Base-by-base conservation (phyloP, 495 filamentous ascomycete species). In the Penicillium tannophilum region DNA sequence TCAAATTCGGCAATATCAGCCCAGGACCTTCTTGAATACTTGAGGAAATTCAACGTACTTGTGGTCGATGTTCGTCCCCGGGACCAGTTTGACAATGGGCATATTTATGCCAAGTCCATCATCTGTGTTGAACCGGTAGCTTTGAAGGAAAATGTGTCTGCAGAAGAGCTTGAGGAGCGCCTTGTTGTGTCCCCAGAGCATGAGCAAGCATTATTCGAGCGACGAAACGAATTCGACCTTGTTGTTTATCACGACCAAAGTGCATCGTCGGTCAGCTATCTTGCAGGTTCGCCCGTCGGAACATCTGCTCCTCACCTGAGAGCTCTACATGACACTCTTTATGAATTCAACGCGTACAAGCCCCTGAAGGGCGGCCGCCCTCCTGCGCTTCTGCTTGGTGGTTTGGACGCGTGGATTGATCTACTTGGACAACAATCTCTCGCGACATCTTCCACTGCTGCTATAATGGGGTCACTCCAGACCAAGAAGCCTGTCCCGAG, bases 91-190 rank as follows among this genome's bases (percentile, higher is more conserved):
- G 92, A 97, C 62, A 76, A 83, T 39, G 94, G 94, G 1, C 95
- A 99, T 64, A 91, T 99, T 43, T 87, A 85, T 76, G 85, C 87
- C 9, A 83, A 84, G 52, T 88, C 83, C 9, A 88, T 93, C 33
- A 89, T 98, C 44, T 98, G 93, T 72, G 81, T 98, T 51, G 94
- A 99, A 64, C 91, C 93, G n/a, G 84, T 92, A 41, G 83, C 83
- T 14, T 69, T 90, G 56, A 83, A 88, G 52, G 79, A 84, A 41
- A 88, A 91, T 45, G 88, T 96, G 44, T 96, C 93, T 0, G 93
- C 90, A 10, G 88, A 92, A 50, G 84, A 97, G 53, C 82, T 99
- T 16, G 85, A 84, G 55, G 90, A 97, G 52, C 87, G 88, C 30
- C 82, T 97, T 57, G 83, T 96, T 11, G 76, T 97, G 9, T 89